Conservation (phyloP, 179 eudicot genomes). For the Nepenthes alata region DNA sequence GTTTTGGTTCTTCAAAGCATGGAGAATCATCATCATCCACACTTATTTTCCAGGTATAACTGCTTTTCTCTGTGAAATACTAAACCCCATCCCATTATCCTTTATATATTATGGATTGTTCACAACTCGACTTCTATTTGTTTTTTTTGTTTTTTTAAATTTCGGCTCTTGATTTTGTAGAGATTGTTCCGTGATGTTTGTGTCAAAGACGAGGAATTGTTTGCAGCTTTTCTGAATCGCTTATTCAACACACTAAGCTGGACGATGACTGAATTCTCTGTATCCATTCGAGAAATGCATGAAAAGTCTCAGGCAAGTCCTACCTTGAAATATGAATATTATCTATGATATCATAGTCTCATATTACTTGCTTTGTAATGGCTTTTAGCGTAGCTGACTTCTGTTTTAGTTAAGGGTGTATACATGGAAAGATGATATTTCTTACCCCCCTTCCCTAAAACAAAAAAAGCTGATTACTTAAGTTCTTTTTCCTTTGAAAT, state of each 20-base stretch:
- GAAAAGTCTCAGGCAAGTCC: slow-evolving; percentile 60
- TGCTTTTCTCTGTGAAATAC: background rate
- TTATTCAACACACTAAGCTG: slow-evolving; percentile 87
- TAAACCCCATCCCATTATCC: background rate
- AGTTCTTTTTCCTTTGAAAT: too few species aligned
- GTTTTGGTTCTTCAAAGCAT: slow-evolving; percentile 66
- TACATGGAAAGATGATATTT: too few species aligned
- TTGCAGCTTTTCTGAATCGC: slow-evolving; percentile 76
- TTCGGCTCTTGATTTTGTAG: slow-evolving; percentile 17
- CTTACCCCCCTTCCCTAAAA: too few species aligned
- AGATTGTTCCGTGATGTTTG: slow-evolving; percentile 72
- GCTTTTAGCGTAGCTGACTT: background rate
- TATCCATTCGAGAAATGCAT: slow-evolving; percentile 81
- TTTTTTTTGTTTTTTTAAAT: slow-evolving; percentile 3
- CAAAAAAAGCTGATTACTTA: too few species aligned
- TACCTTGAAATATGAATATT: background rate
- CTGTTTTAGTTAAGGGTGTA: too few species aligned
- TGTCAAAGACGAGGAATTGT: slow-evolving; percentile 50
- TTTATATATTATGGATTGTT: background rate
- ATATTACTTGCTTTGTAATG: background rate
- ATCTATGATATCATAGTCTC: too few species aligned
- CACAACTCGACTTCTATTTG: background rate
- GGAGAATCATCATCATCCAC: slow-evolving; percentile 80
- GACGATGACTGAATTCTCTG: slow-evolving; percentile 94
- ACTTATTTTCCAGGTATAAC: slow-evolving; percentile 49